Evolutionary conservation across 2,329 filamentous ascomycete species (phyloP), one percentile per base, ranked within the genome.

Genomic region (Hypomyces rosellus): DNA sequence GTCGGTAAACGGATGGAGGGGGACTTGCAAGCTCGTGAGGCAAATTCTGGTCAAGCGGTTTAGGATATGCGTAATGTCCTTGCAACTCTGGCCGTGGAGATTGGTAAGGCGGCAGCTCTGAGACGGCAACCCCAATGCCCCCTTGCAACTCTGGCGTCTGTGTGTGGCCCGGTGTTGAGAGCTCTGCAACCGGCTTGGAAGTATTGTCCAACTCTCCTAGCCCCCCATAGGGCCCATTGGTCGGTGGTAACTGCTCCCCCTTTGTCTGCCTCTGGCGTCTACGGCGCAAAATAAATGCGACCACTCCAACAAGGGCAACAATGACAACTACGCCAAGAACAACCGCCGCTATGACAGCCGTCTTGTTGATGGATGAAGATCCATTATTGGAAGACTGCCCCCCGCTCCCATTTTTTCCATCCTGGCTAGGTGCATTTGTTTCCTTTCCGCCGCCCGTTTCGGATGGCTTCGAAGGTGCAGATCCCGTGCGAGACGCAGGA

Each of bases 281-380:
- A 39, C 61, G 65, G 20, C 69, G 57, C 39, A 73, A 63, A 57
- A 74, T 66, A 49, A 74, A 63, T 20, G 68, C 63, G 0, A 63
- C 53, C 0, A 63, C 65, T 0, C 56, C 60, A 5, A 63, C 64
- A 5, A 66, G 56, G 9, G 59, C 57, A 7, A 62, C 47, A 8
- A 61, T 49, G 6, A 61, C 46, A 2, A 66, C 54, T 2, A 52
- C 63, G 2, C 59, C 61, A 4, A 61, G 60, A n/a, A 64, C 60
- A 8, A 60, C 63, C 12, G 61, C 66, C 1, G 57, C 62, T 13
- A 75, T 73, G 20, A 68, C 59, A 4, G 56, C 61, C 0, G 62
- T 61, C 37, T 63, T 66, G 7, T 60, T 58, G 1, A 60, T 53
- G 49, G 46, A n/a, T 53, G 53, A 49, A 12, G 45, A 48, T 1